A percentile compares a stretch with the other conserved stretches of the same genome.
These are phyloP conservation scores for Solanum clarkiae DNA, from an alignment of 257 asterid genomes.

Conservation along the genomic window DNA sequence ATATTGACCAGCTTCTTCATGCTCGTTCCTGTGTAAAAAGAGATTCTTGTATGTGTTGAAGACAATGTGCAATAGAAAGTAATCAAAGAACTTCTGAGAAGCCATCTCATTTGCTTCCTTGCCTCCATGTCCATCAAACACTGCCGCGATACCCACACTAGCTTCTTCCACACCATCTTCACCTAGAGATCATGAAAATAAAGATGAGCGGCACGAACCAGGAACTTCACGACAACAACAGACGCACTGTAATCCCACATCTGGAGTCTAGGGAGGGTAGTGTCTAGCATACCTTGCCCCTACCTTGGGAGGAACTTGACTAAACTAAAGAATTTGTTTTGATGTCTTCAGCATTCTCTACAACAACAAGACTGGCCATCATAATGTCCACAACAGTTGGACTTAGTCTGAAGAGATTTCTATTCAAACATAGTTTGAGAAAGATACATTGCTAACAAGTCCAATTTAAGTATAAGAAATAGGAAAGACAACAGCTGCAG, in stretches of 20 bases:
- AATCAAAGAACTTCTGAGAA: slow-evolving; percentile 35
- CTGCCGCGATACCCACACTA: slow-evolving; percentile 41
- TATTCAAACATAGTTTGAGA: not conserved
- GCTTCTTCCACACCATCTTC: slow-evolving; percentile 21
- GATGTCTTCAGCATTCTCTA: not conserved
- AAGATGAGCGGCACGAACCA: not conserved
- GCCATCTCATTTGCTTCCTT: slow-evolving; percentile 69
- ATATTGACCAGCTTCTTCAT: slow-evolving; percentile 1
- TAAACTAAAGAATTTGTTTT: not conserved
- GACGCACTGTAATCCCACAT: not conserved
- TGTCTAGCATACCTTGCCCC: not conserved
- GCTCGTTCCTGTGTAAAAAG: slow-evolving; percentile 8
- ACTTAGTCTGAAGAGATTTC: not conserved
- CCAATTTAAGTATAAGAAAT: not conserved
- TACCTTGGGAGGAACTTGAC: not conserved
- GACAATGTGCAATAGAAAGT: slow-evolving; percentile 31
- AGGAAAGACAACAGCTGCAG: not conserved
- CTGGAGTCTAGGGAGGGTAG: too few relatives aligned
- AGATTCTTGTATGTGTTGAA: slow-evolving; percentile 29
- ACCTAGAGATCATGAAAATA: slow-evolving; percentile 17
- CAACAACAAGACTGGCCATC: not conserved
- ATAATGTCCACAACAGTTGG: not conserved
- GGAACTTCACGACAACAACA: not conserved
- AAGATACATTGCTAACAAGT: not conserved
- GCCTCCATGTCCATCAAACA: slow-evolving; percentile 87